Evolutionary conservation across 2,329 filamentous ascomycete genomes (phyloP).

Genomic region (Bipolaris gigantea): DNA sequence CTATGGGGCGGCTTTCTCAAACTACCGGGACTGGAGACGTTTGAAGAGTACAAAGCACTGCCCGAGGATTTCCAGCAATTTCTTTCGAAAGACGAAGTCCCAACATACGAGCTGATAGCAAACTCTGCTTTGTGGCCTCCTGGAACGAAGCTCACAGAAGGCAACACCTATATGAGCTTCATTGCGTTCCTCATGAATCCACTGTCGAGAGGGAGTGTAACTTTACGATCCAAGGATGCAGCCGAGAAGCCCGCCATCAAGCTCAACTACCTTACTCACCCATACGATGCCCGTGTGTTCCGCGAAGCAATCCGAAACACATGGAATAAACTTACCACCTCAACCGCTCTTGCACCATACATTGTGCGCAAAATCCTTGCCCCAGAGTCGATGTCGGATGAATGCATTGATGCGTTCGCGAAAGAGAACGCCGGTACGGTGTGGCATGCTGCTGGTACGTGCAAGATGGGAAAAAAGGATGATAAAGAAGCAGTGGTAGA

Average conservation of each 20-base stretch:
- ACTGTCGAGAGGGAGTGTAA: constrained; percentile 56
- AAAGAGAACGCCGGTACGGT: constrained; percentile 35
- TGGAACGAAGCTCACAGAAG: constrained; percentile 29
- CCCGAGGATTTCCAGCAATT: constrained; percentile 49
- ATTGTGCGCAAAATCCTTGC: constrained; percentile 52
- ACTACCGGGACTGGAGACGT: constrained; percentile 46
- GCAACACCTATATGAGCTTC: constrained; percentile 40
- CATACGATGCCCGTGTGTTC: constrained; percentile 54
- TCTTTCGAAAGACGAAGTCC: constrained; percentile 55
- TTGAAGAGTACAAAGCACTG: constrained; percentile 50
- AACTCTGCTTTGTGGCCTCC: constrained; percentile 30
- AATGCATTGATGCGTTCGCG: constrained; percentile 52
- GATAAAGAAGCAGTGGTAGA: constrained; percentile 45
- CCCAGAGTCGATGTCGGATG: constrained; percentile 48
- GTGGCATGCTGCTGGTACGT: constrained; percentile 44
- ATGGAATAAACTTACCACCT: constrained; percentile 48
- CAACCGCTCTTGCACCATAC: constrained; percentile 55
- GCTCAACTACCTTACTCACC: constrained; percentile 56
- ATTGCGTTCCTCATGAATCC: constrained; percentile 54
- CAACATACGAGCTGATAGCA: constrained; percentile 59
- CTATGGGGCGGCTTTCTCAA: constrained; percentile 60
- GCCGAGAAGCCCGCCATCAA: constrained; percentile 56
- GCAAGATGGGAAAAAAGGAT: constrained; percentile 42
- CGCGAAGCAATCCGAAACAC: constrained; percentile 43
- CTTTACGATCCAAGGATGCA: constrained; percentile 57